Evolutionary conservation across 345 rosid genomes (phyloP).

Genomic region (Hypericum perforatum): DNA sequence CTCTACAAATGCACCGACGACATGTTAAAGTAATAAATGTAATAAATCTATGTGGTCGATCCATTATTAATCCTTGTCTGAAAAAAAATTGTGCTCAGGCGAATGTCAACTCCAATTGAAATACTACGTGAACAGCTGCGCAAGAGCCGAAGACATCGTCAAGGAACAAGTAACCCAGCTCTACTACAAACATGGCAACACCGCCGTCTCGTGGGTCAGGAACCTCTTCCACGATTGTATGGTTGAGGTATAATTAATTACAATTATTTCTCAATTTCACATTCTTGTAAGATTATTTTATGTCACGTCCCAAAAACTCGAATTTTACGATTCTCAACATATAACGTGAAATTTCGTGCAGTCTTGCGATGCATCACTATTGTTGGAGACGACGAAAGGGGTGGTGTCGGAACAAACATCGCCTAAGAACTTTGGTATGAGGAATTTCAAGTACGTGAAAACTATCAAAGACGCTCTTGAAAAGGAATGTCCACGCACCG

Average conservation of each 20-base stretch:
- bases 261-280: too few relatives aligned
- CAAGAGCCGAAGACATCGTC: conserved; percentile 73
- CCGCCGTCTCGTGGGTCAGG: conserved; percentile 83
- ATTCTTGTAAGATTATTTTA: background rate
- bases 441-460: conserved; percentile 65
- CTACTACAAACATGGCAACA: conserved; percentile 71
- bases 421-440: conserved; percentile 72
- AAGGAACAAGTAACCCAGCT: conserved; percentile 51
- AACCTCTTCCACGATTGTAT: conserved; percentile 87
- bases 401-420: conserved; percentile 56
- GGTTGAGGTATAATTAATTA: conserved; percentile 31
- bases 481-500: conserved; percentile 55
- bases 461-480: conserved; percentile 74
- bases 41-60: too few relatives aligned
- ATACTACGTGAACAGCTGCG: conserved; percentile 57
- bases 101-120: conserved; percentile 49
- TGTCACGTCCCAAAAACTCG: background rate
- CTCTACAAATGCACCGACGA: too few relatives aligned
- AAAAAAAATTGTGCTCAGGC: conserved; percentile 19
- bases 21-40: too few relatives aligned
- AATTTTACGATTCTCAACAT: background rate
- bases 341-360: conserved; percentile 5
- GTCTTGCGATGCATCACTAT: conserved; percentile 79
- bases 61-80: too few relatives aligned
- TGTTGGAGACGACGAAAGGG: conserved; percentile 42